Conservation (phyloP, 805 yeast genomes). For the Cephaloascus albidus region DNA sequence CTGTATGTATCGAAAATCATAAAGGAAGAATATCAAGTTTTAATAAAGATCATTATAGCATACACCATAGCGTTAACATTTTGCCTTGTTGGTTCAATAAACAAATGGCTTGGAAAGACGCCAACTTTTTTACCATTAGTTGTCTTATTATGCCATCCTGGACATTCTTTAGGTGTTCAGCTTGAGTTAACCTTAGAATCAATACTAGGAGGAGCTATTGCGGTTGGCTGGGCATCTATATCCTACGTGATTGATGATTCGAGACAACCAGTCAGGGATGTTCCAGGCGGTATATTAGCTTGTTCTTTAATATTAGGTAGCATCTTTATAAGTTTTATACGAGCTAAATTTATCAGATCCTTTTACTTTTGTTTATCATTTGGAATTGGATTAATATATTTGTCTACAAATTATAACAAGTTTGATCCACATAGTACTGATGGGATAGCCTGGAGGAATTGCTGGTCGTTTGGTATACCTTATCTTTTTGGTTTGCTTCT, state of each 20-base stretch:
- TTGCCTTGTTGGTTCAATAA: conserved; percentile 25
- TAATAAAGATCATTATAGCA: conserved; percentile 24
- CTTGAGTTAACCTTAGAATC: conserved; percentile 32
- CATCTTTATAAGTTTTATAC: conserved; percentile 28
- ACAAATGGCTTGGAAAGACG: conserved; percentile 30
- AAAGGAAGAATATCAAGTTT: no score
- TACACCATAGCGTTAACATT: conserved; percentile 27
- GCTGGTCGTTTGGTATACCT: conserved; percentile 34
- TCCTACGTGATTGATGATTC: conserved; percentile 31
- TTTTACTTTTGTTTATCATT: conserved; percentile 25
- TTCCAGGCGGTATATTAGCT: conserved; percentile 38
- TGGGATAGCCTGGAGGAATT: conserved; percentile 16
- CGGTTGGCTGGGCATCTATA: conserved; percentile 34
- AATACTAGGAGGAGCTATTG: conserved; percentile 27
- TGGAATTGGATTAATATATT: conserved; percentile 24
- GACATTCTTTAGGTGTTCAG: conserved; percentile 35
- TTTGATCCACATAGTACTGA: conserved; percentile 3
- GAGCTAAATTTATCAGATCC: conserved; percentile 27
- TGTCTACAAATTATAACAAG: conserved; percentile 16
- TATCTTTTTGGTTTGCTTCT: conserved; percentile 32
- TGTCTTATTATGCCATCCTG: conserved; percentile 35
- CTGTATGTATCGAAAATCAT: no score
- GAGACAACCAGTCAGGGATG: conserved; percentile 26
- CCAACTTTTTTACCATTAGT: conserved; percentile 32
- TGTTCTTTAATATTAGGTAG: conserved; percentile 28